phyloP scores from a whole-genome alignment of 495 filamentous ascomycete species.

The Immersiella caudata region DNA sequence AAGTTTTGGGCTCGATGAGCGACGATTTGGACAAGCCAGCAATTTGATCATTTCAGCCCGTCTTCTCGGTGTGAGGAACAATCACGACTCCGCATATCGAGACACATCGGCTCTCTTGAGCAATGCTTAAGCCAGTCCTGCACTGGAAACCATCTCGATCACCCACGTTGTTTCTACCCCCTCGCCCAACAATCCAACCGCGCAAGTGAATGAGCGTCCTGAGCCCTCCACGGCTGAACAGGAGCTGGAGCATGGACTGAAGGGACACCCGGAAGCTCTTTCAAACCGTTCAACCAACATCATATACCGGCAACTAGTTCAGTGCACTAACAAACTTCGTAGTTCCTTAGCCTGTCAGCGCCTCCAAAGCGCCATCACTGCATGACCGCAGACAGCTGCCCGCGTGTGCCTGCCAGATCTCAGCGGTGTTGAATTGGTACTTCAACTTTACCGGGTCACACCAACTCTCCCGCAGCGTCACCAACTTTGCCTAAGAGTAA shows the following conservation, averaged over 20 bases:
- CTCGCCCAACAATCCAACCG: no score
- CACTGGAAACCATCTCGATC: no score
- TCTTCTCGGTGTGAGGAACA: constrained; percentile 34
- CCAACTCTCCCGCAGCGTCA: not conserved
- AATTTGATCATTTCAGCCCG: constrained; percentile 30
- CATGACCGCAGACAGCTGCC: constrained; percentile 3
- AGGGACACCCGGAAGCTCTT: no score
- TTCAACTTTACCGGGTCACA: constrained; percentile 19
- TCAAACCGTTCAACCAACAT: no score
- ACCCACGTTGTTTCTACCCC: no score
- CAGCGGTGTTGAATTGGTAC: not conserved
- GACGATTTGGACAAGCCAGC: not conserved
- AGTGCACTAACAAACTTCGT: no score
- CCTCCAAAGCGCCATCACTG: constrained; percentile 19
- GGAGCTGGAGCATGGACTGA: no score
- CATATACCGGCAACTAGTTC: no score
- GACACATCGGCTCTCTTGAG: constrained; percentile 13
- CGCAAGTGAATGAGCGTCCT: not conserved
- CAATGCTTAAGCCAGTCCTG: constrained; percentile 15
- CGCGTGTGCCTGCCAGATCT: constrained; percentile 11
- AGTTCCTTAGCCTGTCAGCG: not conserved
- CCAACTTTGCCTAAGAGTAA: constrained; percentile 3
- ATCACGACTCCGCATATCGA: constrained; percentile 23
- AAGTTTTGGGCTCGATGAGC: constrained; percentile 10
- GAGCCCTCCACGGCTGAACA: not conserved